A percentile compares a stretch with the other conserved stretches of the same genome.
phyloP scores from a whole-genome alignment of 305 asterid species.

The Fraxinus angustifolia region DNA sequence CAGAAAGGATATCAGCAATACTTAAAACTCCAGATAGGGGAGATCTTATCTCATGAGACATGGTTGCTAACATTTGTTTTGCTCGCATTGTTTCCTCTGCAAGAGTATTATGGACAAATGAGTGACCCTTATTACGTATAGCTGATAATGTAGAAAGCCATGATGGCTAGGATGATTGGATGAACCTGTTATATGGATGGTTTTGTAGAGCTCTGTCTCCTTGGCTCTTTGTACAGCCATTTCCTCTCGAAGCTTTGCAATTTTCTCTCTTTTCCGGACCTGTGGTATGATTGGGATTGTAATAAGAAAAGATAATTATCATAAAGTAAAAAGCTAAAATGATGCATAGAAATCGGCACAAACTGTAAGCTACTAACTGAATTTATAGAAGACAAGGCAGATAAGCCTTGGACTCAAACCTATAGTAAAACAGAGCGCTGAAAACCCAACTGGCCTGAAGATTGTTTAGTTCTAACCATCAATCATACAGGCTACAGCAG shows the following conservation, averaged over 20 bases:
- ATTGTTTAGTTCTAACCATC: background rate
- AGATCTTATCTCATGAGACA: conserved; percentile 96
- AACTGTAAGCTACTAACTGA: background rate
- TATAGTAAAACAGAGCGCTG: background rate
- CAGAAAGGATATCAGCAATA: conserved; percentile 87
- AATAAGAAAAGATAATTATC: conserved; percentile 2
- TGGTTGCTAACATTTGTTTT: conserved; percentile 92
- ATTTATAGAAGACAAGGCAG: background rate
- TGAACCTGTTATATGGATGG: conserved; percentile 84
- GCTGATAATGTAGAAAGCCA: background rate
- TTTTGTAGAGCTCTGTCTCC: conserved; percentile 88
- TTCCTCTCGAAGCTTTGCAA: conserved; percentile 82
- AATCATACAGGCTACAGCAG: background rate
- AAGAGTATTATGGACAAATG: conserved; percentile 8
- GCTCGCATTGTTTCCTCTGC: conserved; percentile 97
- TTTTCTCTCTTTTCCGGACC: conserved; percentile 79
- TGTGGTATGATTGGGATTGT: conserved; percentile 20
- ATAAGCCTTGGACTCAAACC: background rate
- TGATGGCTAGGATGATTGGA: background rate
- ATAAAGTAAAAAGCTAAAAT: background rate
- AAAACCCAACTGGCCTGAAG: background rate
- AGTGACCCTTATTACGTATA: background rate
- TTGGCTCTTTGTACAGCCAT: conserved; percentile 87
- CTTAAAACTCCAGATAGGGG: conserved; percentile 91
- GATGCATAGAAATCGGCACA: background rate